Base-by-base conservation (phyloP, 371 early-diverging fungal species). In the Apophysomyces ossiformis region DNA sequence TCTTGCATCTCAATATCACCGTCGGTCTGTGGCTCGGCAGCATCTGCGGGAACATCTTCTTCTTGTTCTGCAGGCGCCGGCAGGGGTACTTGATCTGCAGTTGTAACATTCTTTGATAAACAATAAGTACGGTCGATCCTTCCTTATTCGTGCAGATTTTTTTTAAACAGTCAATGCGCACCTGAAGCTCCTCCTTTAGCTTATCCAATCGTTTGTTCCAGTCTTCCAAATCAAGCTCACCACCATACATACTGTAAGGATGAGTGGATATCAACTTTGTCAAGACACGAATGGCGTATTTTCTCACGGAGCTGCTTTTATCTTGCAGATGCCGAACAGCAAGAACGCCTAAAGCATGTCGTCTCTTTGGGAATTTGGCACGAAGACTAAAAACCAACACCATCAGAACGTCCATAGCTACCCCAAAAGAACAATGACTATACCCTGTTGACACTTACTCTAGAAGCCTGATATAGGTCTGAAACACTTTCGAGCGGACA, bases 181-280 rank as follows among this genome's bases (percentile, higher is more conserved):
- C 93, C 64, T 84, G 85, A 43, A 96, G 68, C 58, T 91, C 87
- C 1, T 77, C 79, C 37, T 82, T 82, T 35, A 95, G 71, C 54
- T 85, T 86, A 1, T 82, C 78, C 54, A 90, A 76, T 7, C 87
- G 82, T 1, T 72, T 67, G 63, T 90, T 87, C 79, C 95, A 94
- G 37, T 85, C 82, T 57, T 79, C 82, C 37, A 87, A 50, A 46
- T 86, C 86, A 12, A 96, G 81, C 64, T 89, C 87, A 1, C 95
- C 95, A 39, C 95, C 94, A 70, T 97, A 94, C 75, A 93, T 85
- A 15, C 85, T 83, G 74, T 91, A 99, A 6, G 98, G 99, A 58
- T 96, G 96, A 0, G 94, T 91, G 16, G 91, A 83, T 13, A 97
- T 83, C 63, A 95, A 77, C 32, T 87, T 78, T 2, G 92, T 86